Percentiles rank a stretch among this genome's conserved stretches.
Evolutionary conservation across 768 basidiomycete genomes (phyloP).

Genomic region (Leccinellum albellum): DNA sequence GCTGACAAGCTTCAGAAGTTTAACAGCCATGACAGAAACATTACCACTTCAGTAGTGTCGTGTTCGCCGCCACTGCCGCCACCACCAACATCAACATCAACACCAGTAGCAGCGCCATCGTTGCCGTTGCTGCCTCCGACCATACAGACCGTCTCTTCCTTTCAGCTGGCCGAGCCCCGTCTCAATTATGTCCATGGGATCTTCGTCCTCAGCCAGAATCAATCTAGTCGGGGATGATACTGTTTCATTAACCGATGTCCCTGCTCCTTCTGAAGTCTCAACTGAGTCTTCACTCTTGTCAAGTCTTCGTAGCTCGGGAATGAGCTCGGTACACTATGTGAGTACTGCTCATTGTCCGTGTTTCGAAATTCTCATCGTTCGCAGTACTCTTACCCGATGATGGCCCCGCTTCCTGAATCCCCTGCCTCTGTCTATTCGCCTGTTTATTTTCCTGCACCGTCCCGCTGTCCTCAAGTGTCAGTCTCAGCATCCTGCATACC

Average conservation of each 20-base stretch:
- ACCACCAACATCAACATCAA: neutral
- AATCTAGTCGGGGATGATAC: constrained; percentile 34
- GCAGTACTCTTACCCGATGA: constrained; percentile 32
- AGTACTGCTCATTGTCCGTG: constrained; percentile 17
- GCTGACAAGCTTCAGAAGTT: constrained; percentile 28
- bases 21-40: constrained; percentile 35
- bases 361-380: constrained; percentile 1
- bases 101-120: neutral
- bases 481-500: constrained; percentile 46
- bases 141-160: constrained; percentile 23
- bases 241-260: constrained; percentile 15
- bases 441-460: constrained; percentile 39
- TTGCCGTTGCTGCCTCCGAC: constrained; percentile 14
- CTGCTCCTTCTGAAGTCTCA: constrained; percentile 34
- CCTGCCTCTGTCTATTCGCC: constrained; percentile 27
- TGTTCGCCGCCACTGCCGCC: neutral
- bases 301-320: constrained; percentile 31
- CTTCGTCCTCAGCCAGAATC: constrained; percentile 31
- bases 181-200: constrained; percentile 30
- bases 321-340: constrained; percentile 32
- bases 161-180: constrained; percentile 31
- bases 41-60: constrained; percentile 23
- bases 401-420: constrained; percentile 24
- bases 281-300: constrained; percentile 60
- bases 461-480: constrained; percentile 44